Percentiles rank a stretch among this genome's conserved stretches.
phyloP scores from a whole-genome alignment of 257 asterid genomes.

The Verbena officinalis region DNA sequence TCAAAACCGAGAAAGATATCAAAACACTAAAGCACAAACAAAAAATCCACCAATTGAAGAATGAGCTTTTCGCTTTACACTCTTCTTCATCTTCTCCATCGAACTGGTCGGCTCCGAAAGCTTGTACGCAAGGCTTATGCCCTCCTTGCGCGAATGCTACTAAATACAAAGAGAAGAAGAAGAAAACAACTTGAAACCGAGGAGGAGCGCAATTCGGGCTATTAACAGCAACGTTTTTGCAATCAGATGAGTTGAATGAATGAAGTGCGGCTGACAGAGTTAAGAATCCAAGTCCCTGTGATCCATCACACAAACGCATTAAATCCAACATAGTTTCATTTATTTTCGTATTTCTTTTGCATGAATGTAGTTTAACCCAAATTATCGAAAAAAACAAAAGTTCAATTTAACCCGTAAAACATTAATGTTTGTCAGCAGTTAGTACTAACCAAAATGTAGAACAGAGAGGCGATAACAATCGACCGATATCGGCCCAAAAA shows the following conservation, averaged over 20 bases:
- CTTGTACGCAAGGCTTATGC: constrained; percentile 78
- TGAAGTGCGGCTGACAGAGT: constrained; percentile 51
- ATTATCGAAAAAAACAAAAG: too few species aligned
- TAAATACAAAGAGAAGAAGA: constrained; percentile 60
- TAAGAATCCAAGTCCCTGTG: constrained; percentile 31
- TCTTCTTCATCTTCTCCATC: constrained; percentile 59
- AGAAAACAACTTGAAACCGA: constrained; percentile 41
- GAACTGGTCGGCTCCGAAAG: constrained; percentile 79
- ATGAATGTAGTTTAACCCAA: too few species aligned
- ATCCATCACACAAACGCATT: too few species aligned
- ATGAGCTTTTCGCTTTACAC: constrained; percentile 66
- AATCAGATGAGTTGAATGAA: constrained; percentile 30
- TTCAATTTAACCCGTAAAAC: too few species aligned
- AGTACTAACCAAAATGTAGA: too few species aligned
- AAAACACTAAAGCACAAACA: too few species aligned
- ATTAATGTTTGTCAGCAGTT: too few species aligned
- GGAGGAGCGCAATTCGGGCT: constrained; percentile 47
- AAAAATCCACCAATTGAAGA: constrained; percentile 42
- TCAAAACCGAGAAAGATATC: too few species aligned
- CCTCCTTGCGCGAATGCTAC: constrained; percentile 72
- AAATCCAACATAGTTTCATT: too few species aligned
- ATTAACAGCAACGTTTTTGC: constrained; percentile 30
- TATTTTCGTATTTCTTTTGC: too few species aligned
- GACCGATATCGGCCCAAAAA: too few species aligned
- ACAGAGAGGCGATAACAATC: too few species aligned